Evolutionary conservation across 345 rosid species (phyloP).

Genomic region (Moricandia arvensis): DNA sequence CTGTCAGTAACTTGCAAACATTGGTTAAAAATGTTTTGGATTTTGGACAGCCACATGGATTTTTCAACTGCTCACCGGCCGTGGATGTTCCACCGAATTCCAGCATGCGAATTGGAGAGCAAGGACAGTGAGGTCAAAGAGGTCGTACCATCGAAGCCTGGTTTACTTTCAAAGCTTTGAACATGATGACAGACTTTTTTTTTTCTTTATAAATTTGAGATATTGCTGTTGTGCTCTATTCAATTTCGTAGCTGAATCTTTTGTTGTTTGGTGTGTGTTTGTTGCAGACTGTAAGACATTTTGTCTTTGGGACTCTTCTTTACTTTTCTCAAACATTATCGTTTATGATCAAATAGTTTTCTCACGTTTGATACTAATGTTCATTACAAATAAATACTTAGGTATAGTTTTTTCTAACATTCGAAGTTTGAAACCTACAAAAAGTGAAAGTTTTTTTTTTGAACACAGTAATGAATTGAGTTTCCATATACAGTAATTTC

Average conservation of each 20-base stretch:
- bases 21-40: neutral
- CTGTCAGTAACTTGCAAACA: neutral
- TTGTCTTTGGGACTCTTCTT: neutral
- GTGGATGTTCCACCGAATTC: conserved; percentile 83
- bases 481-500: no score
- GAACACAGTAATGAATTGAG: no score
- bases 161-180: conserved; percentile 73
- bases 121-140: conserved; percentile 70
- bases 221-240: neutral
- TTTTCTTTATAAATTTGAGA: neutral
- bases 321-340: neutral
- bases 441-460: no score
- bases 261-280: conserved; percentile 16
- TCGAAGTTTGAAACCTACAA: no score
- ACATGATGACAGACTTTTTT: neutral
- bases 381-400: neutral
- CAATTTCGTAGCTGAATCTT: neutral
- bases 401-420: no score
- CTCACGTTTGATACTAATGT: neutral
- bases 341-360: neutral
- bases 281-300: neutral
- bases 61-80: conserved; percentile 93
- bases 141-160: conserved; percentile 42
- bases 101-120: conserved; percentile 59
- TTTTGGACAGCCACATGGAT: conserved; percentile 83